These are phyloP conservation scores for Chlorencoelia australis DNA, from an alignment of 2,329 filamentous ascomycete genomes.

Conservation along the genomic window DNA sequence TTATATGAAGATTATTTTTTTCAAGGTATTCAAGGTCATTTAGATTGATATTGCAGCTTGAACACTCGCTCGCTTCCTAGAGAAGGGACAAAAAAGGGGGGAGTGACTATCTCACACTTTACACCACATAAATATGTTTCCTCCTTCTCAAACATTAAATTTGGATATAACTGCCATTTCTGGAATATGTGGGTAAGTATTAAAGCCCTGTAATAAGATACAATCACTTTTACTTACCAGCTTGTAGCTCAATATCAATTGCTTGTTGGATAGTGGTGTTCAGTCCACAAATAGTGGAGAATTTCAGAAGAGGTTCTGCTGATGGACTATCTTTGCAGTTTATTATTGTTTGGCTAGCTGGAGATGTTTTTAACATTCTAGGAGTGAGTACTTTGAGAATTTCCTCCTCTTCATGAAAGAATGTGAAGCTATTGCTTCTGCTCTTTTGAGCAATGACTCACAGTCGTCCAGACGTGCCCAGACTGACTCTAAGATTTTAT, in stretches of 20 bases:
- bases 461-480: no score
- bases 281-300: slow-evolving; percentile 92
- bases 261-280: slow-evolving; percentile 96
- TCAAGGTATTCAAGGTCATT: no score
- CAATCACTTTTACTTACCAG: slow-evolving; percentile 6
- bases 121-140: slow-evolving; percentile 31
- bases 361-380: slow-evolving; percentile 94
- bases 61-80: no score
- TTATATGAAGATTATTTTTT: no score
- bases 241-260: slow-evolving; percentile 75
- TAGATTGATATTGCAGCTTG: no score
- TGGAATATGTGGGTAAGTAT: slow-evolving; percentile 71
- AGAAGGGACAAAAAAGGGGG: no score
- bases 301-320: slow-evolving; percentile 75
- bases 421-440: no score
- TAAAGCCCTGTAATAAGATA: not conserved
- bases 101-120: no score
- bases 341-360: slow-evolving; percentile 82
- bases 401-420: no score
- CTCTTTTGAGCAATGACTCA: no score
- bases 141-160: slow-evolving; percentile 45
- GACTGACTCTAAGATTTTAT: no score
- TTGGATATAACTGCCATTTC: slow-evolving; percentile 85
- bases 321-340: slow-evolving; percentile 88
- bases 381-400: no score